A percentile compares a stretch with the other conserved stretches of the same genome.
Conservation (phyloP, 2,329 filamentous ascomycete genomes). For the Fusarium metavorans region DNA sequence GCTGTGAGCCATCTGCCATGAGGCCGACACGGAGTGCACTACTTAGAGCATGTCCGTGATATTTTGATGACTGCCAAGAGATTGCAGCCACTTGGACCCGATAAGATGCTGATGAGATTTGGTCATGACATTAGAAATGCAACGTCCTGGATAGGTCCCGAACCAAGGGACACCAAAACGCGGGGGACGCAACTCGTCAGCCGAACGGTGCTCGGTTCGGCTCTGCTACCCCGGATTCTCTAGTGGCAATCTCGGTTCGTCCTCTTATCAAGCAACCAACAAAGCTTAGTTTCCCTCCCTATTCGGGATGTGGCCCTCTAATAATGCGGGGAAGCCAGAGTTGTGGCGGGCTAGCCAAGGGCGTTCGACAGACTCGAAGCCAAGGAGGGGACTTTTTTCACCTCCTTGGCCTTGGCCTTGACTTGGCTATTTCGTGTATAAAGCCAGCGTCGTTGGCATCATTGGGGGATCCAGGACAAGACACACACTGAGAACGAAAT, state of each 20-base stretch:
- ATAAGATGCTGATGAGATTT: background rate
- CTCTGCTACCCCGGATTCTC: slow-evolving; percentile 11
- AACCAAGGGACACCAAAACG: background rate
- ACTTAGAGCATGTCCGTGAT: background rate
- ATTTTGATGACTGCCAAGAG: background rate
- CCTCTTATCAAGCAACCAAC: background rate
- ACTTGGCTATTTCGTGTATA: background rate
- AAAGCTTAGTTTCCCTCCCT: slow-evolving; percentile 17
- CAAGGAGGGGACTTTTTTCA: background rate
- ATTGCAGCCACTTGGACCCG: background rate
- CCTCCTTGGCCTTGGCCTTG: background rate
- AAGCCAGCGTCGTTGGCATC: background rate
- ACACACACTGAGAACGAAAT: background rate
- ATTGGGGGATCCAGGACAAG: background rate
- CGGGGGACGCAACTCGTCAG: background rate
- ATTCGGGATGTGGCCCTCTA: slow-evolving; percentile 32
- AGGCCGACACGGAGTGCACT: background rate
- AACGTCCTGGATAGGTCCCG: background rate
- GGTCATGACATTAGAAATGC: background rate
- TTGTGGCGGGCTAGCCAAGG: background rate
- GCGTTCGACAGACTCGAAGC: background rate
- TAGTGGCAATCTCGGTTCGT: slow-evolving; percentile 27
- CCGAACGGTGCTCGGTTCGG: slow-evolving; percentile 27
- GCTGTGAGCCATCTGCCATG: background rate
- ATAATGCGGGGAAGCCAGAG: background rate